phyloP scores from a whole-genome alignment of 257 asterid genomes.

The Ligustrum vulgare region DNA sequence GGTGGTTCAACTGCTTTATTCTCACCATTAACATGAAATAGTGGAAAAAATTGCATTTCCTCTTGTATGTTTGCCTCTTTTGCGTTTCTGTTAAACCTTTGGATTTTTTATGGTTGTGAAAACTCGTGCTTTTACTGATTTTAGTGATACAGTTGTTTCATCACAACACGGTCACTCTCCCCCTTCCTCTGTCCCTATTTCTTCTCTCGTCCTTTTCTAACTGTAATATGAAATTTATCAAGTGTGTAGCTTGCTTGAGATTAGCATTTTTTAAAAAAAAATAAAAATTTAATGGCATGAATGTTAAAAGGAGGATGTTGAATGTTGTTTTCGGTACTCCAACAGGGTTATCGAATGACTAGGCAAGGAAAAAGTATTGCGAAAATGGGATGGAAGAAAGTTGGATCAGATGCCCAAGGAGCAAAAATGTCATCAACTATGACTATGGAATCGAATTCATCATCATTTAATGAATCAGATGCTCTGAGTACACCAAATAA shows the following conservation, averaged over 20 bases:
- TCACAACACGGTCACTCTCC: not conserved
- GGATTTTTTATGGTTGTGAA: not conserved
- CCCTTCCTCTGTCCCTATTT: slow-evolving; percentile 3
- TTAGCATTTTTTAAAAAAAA: not conserved
- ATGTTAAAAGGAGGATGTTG: slow-evolving; percentile 9
- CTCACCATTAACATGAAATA: slow-evolving; percentile 5
- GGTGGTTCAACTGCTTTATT: slow-evolving; percentile 9
- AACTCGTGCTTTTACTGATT: not conserved
- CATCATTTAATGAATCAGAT: slow-evolving; percentile 34
- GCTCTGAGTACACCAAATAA: slow-evolving; percentile 36
- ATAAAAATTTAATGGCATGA: not conserved
- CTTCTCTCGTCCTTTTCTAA: slow-evolving; percentile 9
- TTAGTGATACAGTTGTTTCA: not conserved
- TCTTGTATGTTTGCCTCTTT: not conserved
- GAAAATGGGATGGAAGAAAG: slow-evolving; percentile 72
- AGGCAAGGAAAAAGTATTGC: slow-evolving; percentile 60
- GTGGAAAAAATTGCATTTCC: not conserved
- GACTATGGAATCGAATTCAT: slow-evolving; percentile 62
- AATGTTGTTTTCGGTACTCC: slow-evolving; percentile 18
- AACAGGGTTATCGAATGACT: slow-evolving; percentile 79
- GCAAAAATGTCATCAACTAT: slow-evolving; percentile 71
- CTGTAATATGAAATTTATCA: not conserved
- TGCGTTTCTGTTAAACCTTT: not conserved
- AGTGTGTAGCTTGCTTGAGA: not conserved
- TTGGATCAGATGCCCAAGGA: slow-evolving; percentile 52